phyloP scores from a whole-genome alignment of 345 rosid genomes.

The Citrus trifoliata region DNA sequence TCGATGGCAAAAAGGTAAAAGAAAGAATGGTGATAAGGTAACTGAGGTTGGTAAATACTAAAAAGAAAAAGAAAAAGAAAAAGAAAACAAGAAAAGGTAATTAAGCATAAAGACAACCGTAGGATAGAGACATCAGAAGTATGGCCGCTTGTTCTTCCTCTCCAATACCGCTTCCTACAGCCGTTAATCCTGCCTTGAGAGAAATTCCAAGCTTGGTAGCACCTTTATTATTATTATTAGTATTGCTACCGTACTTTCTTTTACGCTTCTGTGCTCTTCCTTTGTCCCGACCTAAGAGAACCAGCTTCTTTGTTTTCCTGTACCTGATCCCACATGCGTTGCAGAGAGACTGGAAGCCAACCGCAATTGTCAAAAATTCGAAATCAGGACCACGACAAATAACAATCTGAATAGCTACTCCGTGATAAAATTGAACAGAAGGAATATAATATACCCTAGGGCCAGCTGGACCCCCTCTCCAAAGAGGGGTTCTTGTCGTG shows the following conservation, averaged over 20 bases:
- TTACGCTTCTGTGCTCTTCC: constrained; percentile 19
- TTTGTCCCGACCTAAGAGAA: constrained; percentile 26
- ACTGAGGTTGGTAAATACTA: neutral
- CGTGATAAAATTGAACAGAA: neutral
- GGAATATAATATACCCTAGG: constrained; percentile 45
- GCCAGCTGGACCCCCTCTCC: constrained; percentile 90
- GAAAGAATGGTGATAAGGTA: neutral
- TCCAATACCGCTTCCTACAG: constrained; percentile 19
- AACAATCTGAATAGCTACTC: no score
- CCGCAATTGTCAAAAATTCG: no score
- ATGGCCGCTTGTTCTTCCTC: constrained; percentile 72
- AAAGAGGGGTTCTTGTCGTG: constrained; percentile 77
- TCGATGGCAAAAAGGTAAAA: neutral
- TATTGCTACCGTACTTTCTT: constrained; percentile 2
- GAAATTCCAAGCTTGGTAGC: constrained; percentile 10
- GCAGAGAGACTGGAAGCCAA: constrained; percentile 61
- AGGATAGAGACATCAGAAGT: constrained; percentile 59
- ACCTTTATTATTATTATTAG: neutral
- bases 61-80: no score
- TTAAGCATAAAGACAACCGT: constrained; percentile 27
- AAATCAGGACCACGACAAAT: no score
- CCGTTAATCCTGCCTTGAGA: constrained; percentile 19
- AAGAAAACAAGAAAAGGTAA: no score
- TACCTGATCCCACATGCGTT: constrained; percentile 93
- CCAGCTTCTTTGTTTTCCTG: constrained; percentile 57